Evolutionary conservation across 768 basidiomycete species (phyloP).

Genomic region (Leccinum pellstonianum): DNA sequence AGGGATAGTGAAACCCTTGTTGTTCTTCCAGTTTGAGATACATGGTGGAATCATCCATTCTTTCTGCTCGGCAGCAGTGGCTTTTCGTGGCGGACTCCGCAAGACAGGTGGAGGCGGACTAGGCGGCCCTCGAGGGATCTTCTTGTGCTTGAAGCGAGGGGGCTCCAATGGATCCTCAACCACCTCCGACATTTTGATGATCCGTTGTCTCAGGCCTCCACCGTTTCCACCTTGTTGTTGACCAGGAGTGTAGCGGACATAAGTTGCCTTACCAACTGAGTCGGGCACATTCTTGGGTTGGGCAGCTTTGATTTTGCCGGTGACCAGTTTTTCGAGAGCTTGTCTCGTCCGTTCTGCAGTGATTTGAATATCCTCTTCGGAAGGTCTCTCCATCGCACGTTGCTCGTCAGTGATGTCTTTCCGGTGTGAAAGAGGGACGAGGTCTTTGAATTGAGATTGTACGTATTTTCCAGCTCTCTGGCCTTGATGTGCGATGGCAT

Average conservation of each 20-base stretch:
- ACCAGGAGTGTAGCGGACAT: constrained; percentile 96
- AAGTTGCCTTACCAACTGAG: constrained; percentile 77
- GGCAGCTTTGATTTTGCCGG: constrained; percentile 96
- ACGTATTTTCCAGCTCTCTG: constrained; percentile 82
- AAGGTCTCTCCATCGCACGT: constrained; percentile 84
- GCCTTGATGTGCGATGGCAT: constrained; percentile 95
- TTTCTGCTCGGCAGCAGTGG: constrained; percentile 96
- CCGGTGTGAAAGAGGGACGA: constrained; percentile 87
- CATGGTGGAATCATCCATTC: constrained; percentile 99
- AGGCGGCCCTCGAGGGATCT: constrained; percentile 94
- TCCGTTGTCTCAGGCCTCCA: constrained; percentile 78
- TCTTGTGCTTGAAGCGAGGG: constrained; percentile 97
- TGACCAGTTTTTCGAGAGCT: constrained; percentile 90
- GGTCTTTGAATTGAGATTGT: constrained; percentile 96
- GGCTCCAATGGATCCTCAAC: constrained; percentile 98
- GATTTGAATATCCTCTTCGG: constrained; percentile 88
- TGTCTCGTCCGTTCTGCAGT: constrained; percentile 89
- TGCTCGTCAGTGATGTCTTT: constrained; percentile 80
- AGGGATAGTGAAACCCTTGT: constrained; percentile 99
- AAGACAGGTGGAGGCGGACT: constrained; percentile 96
- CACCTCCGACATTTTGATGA: constrained; percentile 99
- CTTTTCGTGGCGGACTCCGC: constrained; percentile 92
- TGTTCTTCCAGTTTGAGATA: constrained; percentile 99
- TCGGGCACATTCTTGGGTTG: constrained; percentile 96
- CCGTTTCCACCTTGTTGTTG: constrained; percentile 67